Evolutionary conservation across 1,139 yeast genomes (phyloP).

Genomic region (Zygosaccharomyces pseudobailii): DNA sequence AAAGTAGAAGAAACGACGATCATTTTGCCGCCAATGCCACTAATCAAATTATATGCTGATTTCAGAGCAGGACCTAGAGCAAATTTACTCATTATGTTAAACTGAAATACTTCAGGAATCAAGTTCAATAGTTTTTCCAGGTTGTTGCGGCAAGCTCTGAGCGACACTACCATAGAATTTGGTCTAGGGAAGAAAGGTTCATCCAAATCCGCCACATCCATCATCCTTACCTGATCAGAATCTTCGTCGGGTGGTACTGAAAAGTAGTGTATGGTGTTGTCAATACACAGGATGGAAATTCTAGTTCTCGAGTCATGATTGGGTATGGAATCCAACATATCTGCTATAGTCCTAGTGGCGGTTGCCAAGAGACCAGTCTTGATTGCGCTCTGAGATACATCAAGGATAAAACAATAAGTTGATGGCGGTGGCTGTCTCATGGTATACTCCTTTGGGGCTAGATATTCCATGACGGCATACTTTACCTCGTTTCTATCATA

Average conservation of each 20-base stretch:
- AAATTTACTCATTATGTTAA: constrained; percentile 60
- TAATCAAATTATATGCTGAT: constrained; percentile 77
- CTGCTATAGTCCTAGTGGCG: constrained; percentile 80
- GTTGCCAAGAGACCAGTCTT: constrained; percentile 81
- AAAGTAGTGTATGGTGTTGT: constrained; percentile 79
- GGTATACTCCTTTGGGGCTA: constrained; percentile 93
- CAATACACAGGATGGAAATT: constrained; percentile 85
- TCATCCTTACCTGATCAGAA: constrained; percentile 58
- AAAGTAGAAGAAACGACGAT: constrained; percentile 72
- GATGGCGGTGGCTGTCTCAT: constrained; percentile 95
- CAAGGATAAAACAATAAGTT: constrained; percentile 80
- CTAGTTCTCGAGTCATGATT: constrained; percentile 78
- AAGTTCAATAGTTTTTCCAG: constrained; percentile 70
- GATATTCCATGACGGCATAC: constrained; percentile 82
- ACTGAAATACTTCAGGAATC: constrained; percentile 67
- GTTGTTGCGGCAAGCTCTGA: constrained; percentile 65
- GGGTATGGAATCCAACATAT: constrained; percentile 84
- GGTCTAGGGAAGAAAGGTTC: constrained; percentile 93
- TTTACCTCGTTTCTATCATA: constrained; percentile 78
- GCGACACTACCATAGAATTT: constrained; percentile 71
- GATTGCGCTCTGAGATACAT: constrained; percentile 77
- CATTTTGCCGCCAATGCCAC: constrained; percentile 85
- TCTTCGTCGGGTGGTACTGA: constrained; percentile 52
- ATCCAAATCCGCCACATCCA: constrained; percentile 85
- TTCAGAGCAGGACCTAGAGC: constrained; percentile 92